Evolutionary conservation across 805 yeast species (phyloP).

Genomic region (Candida suzukii): DNA sequence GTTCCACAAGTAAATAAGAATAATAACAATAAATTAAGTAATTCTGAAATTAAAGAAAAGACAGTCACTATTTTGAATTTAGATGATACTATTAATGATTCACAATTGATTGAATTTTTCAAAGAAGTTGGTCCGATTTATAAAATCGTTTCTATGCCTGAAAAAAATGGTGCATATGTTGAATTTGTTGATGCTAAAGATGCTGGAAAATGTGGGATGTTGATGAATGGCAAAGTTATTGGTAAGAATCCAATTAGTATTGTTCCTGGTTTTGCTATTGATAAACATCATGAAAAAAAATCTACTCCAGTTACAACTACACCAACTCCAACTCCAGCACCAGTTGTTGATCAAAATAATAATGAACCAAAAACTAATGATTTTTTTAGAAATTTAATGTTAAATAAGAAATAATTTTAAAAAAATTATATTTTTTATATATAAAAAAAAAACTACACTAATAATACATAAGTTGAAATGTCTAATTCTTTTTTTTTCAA

Average conservation of each 20-base stretch:
- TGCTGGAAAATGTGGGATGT: slow-evolving; percentile 47
- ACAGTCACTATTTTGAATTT: slow-evolving; percentile 19
- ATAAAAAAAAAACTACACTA: no score
- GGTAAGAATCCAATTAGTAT: slow-evolving; percentile 23
- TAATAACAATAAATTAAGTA: no score
- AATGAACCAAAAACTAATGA: slow-evolving; percentile 24
- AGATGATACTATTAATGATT: slow-evolving; percentile 30
- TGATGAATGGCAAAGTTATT: slow-evolving; percentile 31
- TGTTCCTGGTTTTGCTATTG: background rate
- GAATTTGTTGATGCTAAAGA: slow-evolving; percentile 33
- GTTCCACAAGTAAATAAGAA: no score
- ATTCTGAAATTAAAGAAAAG: slow-evolving; percentile 9
- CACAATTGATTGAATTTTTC: slow-evolving; percentile 27
- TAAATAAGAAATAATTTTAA: background rate
- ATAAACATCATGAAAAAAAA: background rate
- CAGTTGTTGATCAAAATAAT: background rate
- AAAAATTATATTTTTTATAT: background rate
- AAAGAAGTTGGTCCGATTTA: slow-evolving; percentile 29
- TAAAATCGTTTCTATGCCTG: slow-evolving; percentile 39
- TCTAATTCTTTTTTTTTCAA: slow-evolving; percentile 3
- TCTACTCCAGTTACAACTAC: background rate
- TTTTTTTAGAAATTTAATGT: slow-evolving; percentile 30
- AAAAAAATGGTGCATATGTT: slow-evolving; percentile 40
- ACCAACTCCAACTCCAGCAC: background rate
- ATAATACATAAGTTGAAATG: no score